Base-by-base conservation (phyloP, 768 basidiomycete species). In the Sutorius australiensis region DNA sequence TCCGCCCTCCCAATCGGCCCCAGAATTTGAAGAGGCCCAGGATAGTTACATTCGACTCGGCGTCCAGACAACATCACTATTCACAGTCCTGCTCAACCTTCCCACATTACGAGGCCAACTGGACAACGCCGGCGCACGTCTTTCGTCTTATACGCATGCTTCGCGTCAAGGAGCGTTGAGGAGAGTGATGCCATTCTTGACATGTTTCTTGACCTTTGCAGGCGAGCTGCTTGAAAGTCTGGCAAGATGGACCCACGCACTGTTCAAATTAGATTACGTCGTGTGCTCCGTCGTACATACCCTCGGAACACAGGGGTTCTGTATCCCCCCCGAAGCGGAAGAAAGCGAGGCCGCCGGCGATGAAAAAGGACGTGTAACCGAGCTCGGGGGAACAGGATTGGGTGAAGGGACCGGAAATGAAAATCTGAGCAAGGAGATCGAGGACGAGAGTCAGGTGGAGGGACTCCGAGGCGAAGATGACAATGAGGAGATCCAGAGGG, bases 361-460 rank as follows among this genome's bases (percentile, higher is more conserved):
- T 17, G 73, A 76, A 14, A 58, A 57, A 2, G 65, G 65, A 8
- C 57, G 65, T 2, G 68, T 73, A 9, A 75, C 77, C n/a, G 72
- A 74, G 21, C 75, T 77, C 6, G 89, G 79, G 33, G 95, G 95
- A 5, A 81, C 88, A 3, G 97, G 97, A 4, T 72, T 99, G 47
- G 97, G 97, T 3, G 84, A 89, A 59, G 97, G 97, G 1, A 75
- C 80, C 2, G 97, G 97, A 0, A 74, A 76, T 30, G 82, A 95
- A 67, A 88, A 98, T 62, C 87, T 94, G 51, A 93, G 90, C 75
- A 87, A 93, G 62, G 90, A 98, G 65, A 94, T 98, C 48, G 86
- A 95, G 64, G 94, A 98, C 51, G 94, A 98, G 71, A 88, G 89
- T 62, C 95, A 99, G 62, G 89, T 98, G 7, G 97, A 99, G 62